Evolutionary conservation across 371 early-diverging fungal species (phyloP), one percentile per base, ranked within the genome.

Genomic region (Thermomucor indicae-seudaticae): DNA sequence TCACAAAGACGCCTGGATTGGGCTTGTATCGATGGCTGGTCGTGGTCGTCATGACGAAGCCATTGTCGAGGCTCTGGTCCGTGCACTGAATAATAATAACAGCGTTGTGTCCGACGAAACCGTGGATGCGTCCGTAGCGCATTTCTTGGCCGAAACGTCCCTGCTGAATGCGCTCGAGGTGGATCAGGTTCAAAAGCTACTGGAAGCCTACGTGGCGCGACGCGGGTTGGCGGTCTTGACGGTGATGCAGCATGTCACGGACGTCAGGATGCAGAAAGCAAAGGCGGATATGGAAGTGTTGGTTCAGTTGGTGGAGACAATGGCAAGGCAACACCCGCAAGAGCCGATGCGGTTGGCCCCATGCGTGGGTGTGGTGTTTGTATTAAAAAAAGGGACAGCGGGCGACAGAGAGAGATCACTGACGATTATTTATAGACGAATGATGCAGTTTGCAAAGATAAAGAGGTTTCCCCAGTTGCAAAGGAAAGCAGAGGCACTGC

Each of bases 91-190:
- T 0, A n/a, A n/a, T n/a, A n/a, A n/a, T n/a, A n/a, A n/a, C n/a
- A n/a, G n/a, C n/a, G n/a, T n/a, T n/a, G n/a, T n/a, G n/a, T n/a
- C n/a, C n/a, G n/a, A n/a, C n/a, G 71, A 70, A 17, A 49, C 58
- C 0, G 16, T 75, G 1, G 66, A 69, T 48, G 75, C 75, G 4
- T 67, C 72, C 27, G 48, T 75, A 3, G 72, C 75, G 1, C 72
- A 75, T 46, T 64, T 52, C 29, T 46, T 73, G 24, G 67, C 74
- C 2, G 47, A 65, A 16, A 63, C 74, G 2, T 65, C 60, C 2
- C 23, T 57, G 16, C 42, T 73, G 17, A 73, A 73, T 37, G 62
- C 57, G 23, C 65, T 73, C 51, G 74, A 73, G 46, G 47, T 63
- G 10, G 62, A 60, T 3, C 39, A 52, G 11, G 64, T 64, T 39